A percentile compares a stretch with the other conserved stretches of the same genome.
Conservation (phyloP, 257 asterid species). For the Salvia rosmarinus region DNA sequence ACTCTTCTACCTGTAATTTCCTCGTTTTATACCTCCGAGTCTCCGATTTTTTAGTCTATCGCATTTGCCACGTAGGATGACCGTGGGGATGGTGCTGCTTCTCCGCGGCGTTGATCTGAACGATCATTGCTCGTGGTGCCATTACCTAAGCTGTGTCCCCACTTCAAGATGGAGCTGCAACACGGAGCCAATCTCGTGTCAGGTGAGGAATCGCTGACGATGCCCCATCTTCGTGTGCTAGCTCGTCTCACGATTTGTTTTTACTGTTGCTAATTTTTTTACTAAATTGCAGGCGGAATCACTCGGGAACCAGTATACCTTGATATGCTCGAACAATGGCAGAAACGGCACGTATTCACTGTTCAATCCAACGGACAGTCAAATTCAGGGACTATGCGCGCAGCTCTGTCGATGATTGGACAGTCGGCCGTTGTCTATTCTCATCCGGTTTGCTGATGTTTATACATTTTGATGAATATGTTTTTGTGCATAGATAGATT, state of each 20-base stretch:
- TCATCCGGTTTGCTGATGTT: slow-evolving; percentile 11
- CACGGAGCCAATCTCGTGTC: slow-evolving; percentile 58
- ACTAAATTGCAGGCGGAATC: slow-evolving; percentile 60
- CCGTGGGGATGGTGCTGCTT: slow-evolving; percentile 61
- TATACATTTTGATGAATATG: slow-evolving; percentile 2
- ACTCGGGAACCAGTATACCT: slow-evolving; percentile 53
- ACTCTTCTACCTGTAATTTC: background rate
- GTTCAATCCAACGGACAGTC: slow-evolving; percentile 47
- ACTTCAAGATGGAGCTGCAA: slow-evolving; percentile 82
- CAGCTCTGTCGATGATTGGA: slow-evolving; percentile 66
- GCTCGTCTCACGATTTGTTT: background rate
- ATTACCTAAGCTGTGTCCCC: slow-evolving; percentile 78
- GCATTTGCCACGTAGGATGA: slow-evolving; percentile 44
- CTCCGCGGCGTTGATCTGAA: slow-evolving; percentile 74
- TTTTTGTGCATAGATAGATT: slow-evolving; percentile 21
- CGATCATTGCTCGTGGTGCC: slow-evolving; percentile 81
- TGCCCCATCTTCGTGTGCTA: background rate
- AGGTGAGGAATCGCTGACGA: slow-evolving; percentile 44
- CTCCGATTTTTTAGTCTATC: background rate
- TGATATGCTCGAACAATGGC: slow-evolving; percentile 66
- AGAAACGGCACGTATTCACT: slow-evolving; percentile 50
- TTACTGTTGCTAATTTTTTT: background rate
- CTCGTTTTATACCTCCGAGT: background rate
- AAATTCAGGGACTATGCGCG: slow-evolving; percentile 68
- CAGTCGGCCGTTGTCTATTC: background rate